These are phyloP conservation scores for Aschersonia sp. DNA, from an alignment of 2,329 filamentous ascomycete species.

Conservation along the genomic window DNA sequence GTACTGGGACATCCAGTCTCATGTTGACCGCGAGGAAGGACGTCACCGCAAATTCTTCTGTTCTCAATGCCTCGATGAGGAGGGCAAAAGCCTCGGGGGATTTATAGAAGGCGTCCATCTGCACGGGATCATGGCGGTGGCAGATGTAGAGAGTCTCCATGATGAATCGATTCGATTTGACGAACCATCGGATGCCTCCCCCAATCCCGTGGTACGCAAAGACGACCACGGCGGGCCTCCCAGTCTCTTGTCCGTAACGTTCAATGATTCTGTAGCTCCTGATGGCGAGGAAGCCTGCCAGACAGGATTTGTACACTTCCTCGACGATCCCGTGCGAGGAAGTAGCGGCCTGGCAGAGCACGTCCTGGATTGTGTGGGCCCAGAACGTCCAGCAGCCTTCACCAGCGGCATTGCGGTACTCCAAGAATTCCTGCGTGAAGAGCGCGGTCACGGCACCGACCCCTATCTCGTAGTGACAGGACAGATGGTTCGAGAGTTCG, in stretches of 20 bases:
- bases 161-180: background rate
- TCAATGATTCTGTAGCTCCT: background rate
- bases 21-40: background rate
- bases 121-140: background rate
- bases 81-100: background rate
- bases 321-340: background rate
- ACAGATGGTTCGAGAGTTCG: conserved; percentile 9
- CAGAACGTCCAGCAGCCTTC: conserved; percentile 14
- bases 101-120: background rate
- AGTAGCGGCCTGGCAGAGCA: background rate
- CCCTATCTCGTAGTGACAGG: conserved; percentile 8
- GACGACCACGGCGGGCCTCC: background rate
- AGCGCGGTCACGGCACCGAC: conserved; percentile 6
- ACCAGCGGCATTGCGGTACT: conserved; percentile 6
- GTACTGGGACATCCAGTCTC: background rate
- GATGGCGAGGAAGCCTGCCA: background rate
- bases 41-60: background rate
- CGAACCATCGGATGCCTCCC: background rate
- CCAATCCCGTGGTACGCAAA: background rate
- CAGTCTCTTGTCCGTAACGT: conserved; percentile 2
- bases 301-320: background rate
- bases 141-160: background rate
- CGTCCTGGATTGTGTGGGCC: conserved; percentile 1
- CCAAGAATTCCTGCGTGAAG: conserved; percentile 11
- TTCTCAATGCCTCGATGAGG: background rate